A percentile compares a stretch with the other conserved stretches of the same genome.
Conservation (phyloP, 352 stramenopile genomes). For the Thalassiosira livingstoniorum region DNA sequence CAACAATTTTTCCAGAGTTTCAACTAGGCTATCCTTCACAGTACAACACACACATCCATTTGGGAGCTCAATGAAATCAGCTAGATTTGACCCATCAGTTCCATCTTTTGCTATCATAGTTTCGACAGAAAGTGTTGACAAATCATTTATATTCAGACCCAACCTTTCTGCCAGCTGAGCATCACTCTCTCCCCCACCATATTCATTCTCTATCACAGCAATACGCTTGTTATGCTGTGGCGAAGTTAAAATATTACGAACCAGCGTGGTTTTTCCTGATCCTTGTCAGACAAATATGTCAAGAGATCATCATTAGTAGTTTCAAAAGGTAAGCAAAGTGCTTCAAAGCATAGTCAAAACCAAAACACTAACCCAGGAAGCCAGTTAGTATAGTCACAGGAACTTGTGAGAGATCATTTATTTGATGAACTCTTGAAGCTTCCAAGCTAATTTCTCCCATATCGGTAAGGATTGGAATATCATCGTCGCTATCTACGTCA, state of each 20-base stretch:
- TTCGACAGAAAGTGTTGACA: conserved; percentile 64
- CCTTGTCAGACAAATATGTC: conserved; percentile 86
- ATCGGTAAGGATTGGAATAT: conserved; percentile 32
- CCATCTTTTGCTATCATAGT: conserved; percentile 78
- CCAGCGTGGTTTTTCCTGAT: conserved; percentile 95
- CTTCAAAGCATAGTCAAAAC: not conserved
- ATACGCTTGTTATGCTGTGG: conserved; percentile 92
- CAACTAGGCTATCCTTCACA: conserved; percentile 91
- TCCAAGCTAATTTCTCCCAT: conserved; percentile 3
- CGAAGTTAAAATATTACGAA: conserved; percentile 93
- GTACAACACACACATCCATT: conserved; percentile 99
- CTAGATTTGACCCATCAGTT: conserved; percentile 46
- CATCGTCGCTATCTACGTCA: conserved; percentile 24
- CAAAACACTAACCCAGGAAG: conserved; percentile 86
- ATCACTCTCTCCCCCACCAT: conserved; percentile 85
- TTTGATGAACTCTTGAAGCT: not conserved
- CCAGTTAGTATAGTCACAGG: conserved; percentile 94
- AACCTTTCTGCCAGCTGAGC: conserved; percentile 20
- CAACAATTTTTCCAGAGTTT: conserved; percentile 89
- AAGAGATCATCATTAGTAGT: not conserved
- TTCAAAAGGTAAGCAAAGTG: not conserved
- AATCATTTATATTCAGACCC: conserved; percentile 56
- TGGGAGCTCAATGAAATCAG: conserved; percentile 94
- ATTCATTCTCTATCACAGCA: conserved; percentile 99
- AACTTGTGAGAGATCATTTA: conserved; percentile 28